Evolutionary conservation across 257 asterid genomes (phyloP).

Genomic region (Plantago major): DNA sequence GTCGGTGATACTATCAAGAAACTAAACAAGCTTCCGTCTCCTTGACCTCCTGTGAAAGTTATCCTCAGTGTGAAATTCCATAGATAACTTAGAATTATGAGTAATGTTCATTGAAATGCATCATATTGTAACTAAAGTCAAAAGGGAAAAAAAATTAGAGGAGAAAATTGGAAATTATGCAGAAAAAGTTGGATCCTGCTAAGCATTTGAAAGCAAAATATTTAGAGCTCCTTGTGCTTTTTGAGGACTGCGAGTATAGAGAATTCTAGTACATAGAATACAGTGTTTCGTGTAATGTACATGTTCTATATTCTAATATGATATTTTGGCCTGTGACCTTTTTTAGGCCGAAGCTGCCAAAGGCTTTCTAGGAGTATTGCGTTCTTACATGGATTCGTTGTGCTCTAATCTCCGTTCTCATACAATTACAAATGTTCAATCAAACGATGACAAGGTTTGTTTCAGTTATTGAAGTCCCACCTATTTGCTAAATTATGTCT

Average conservation of each 20-base stretch:
- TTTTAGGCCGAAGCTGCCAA: conserved; percentile 89
- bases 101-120: background rate
- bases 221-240: background rate
- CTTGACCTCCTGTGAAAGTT: background rate
- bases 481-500: conserved; percentile 13
- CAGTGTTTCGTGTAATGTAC: conserved; percentile 1
- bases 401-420: conserved; percentile 89
- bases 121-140: background rate
- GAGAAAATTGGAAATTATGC: background rate
- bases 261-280: too few species aligned
- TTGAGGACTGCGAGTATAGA: background rate
- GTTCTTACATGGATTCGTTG: conserved; percentile 78
- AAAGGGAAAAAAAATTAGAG: too few species aligned
- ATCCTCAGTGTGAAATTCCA: background rate
- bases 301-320: conserved; percentile 7
- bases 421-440: conserved; percentile 96
- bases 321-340: conserved; percentile 19
- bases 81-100: too few species aligned
- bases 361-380: conserved; percentile 61
- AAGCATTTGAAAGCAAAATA: background rate
- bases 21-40: conserved; percentile 3
- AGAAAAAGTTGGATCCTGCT: background rate
- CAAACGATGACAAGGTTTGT: conserved; percentile 92
- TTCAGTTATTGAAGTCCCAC: conserved; percentile 12
- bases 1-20: background rate